Conservation (phyloP, 768 basidiomycete species). For the Clavulina sp. region DNA sequence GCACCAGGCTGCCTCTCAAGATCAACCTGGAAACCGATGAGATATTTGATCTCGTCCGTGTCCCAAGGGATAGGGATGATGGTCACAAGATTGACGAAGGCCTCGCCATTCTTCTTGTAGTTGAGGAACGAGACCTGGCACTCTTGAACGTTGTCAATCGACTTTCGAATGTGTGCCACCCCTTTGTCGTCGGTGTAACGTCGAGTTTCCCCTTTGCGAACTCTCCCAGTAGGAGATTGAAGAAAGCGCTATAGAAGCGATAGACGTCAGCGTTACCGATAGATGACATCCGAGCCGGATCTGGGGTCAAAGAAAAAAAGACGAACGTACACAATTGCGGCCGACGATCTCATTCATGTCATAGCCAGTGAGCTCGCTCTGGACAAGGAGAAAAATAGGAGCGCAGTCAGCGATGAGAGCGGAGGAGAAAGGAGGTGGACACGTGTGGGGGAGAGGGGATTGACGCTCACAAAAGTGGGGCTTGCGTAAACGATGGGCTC, state of each 20-base stretch:
- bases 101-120: constrained; percentile 64
- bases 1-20: constrained; percentile 70
- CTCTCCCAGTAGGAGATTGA: constrained; percentile 51
- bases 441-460: neutral
- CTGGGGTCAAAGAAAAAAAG: neutral
- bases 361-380: constrained; percentile 49
- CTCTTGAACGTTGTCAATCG: constrained; percentile 59
- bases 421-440: neutral
- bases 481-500: constrained; percentile 82
- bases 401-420: neutral
- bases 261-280: too few relatives aligned
- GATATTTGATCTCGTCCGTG: constrained; percentile 61
- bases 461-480: constrained; percentile 46
- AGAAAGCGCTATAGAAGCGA: constrained; percentile 37
- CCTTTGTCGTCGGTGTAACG: constrained; percentile 45
- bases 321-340: constrained; percentile 44
- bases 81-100: constrained; percentile 86
- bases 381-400: neutral
- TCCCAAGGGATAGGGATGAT: constrained; percentile 70
- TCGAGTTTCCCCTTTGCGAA: constrained; percentile 35
- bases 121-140: constrained; percentile 80
- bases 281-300: neutral
- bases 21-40: constrained; percentile 94
- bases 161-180: constrained; percentile 46
- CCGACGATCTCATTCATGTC: constrained; percentile 60